These are phyloP conservation scores for Colletotrichum incanum DNA, from an alignment of 2,329 filamentous ascomycete species.

Conservation along the genomic window DNA sequence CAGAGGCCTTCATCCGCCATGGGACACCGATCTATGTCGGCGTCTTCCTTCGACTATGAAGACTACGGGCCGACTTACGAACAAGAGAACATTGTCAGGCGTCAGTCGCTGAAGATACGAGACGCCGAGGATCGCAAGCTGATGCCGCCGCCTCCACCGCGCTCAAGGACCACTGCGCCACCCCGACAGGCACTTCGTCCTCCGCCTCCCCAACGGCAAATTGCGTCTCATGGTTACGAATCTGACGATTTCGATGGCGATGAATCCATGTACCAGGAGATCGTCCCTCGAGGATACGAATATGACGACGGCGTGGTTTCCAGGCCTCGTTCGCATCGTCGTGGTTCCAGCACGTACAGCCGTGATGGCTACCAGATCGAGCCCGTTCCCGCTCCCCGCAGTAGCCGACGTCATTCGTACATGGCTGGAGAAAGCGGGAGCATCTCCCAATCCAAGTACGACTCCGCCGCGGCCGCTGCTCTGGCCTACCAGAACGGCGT, in stretches of 20 bases:
- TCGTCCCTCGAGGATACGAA: constrained; percentile 53
- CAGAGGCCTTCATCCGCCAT: constrained; percentile 57
- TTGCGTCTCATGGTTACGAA: constrained; percentile 50
- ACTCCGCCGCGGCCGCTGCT: constrained; percentile 62
- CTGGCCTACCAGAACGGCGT: constrained; percentile 69
- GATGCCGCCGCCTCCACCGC: constrained; percentile 65
- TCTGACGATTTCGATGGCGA: constrained; percentile 58
- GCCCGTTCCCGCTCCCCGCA: constrained; percentile 50
- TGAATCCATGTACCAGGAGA: constrained; percentile 56
- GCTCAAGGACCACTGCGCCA: constrained; percentile 46
- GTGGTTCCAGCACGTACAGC: constrained; percentile 56
- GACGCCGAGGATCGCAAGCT: constrained; percentile 61
- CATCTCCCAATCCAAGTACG: constrained; percentile 57
- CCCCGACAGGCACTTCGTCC: constrained; percentile 48
- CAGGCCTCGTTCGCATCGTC: constrained; percentile 49
- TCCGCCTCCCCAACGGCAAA: constrained; percentile 49
- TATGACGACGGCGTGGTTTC: constrained; percentile 54
- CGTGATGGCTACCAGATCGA: constrained; percentile 59
- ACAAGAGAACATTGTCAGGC: constrained; percentile 57
- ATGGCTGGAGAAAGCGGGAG: constrained; percentile 56
- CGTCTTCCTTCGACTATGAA: constrained; percentile 53
- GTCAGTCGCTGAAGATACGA: constrained; percentile 60
- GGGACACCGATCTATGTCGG: constrained; percentile 54
- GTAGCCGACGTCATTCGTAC: constrained; percentile 58
- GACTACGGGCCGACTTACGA: constrained; percentile 54